phyloP scores from a whole-genome alignment of 2,329 filamentous ascomycete species.

The Bipolaris cookei region DNA sequence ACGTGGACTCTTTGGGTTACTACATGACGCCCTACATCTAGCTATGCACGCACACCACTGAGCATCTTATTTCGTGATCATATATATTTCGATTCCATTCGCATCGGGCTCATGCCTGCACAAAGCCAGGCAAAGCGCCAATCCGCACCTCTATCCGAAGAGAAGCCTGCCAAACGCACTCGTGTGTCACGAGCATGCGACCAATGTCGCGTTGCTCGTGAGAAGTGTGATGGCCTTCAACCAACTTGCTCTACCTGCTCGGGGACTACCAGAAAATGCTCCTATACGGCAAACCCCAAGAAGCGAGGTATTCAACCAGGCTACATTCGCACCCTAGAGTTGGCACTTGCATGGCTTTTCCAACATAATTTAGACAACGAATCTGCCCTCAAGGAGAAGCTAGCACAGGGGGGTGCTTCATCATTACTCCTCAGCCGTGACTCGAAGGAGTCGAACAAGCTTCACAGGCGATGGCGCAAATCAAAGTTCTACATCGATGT shows the following conservation, averaged over 20 bases:
- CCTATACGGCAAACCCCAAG: constrained; percentile 75
- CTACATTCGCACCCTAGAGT: constrained; percentile 75
- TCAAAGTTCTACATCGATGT: constrained; percentile 68
- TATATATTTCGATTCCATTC: background rate
- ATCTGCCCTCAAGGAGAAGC: constrained; percentile 61
- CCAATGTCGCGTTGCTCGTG: constrained; percentile 69
- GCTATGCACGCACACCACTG: constrained; percentile 6
- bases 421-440: constrained; percentile 61
- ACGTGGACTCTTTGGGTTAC: constrained; percentile 5
- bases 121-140: constrained; percentile 37
- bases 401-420: constrained; percentile 57
- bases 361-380: constrained; percentile 66
- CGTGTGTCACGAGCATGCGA: constrained; percentile 73
- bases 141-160: constrained; percentile 24
- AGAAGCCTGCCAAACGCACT: constrained; percentile 58
- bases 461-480: constrained; percentile 68
- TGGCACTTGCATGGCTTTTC: constrained; percentile 71
- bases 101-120: constrained; percentile 31
- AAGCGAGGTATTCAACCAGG: constrained; percentile 82
- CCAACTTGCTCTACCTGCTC: constrained; percentile 72
- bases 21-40: constrained; percentile 5
- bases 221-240: constrained; percentile 74
- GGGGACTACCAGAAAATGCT: constrained; percentile 68
- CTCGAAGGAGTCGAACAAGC: constrained; percentile 59
- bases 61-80: constrained; percentile 3